These are phyloP conservation scores for Epichloe festucae DNA, from an alignment of 2,329 filamentous ascomycete genomes.

Conservation along the genomic window DNA sequence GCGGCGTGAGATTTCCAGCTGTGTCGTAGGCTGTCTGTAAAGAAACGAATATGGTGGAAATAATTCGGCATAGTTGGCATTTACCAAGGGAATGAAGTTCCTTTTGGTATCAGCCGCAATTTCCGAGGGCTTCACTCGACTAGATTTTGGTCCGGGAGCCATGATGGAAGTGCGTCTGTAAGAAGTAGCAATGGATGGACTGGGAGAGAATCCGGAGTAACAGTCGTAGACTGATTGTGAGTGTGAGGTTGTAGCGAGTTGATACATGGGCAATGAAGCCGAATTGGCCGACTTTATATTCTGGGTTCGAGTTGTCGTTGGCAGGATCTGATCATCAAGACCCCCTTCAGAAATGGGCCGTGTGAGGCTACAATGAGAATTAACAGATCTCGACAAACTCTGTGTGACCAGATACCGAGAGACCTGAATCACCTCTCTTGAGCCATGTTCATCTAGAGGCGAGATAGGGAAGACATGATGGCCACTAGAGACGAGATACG, in stretches of 20 bases:
- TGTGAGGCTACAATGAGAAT: not conserved
- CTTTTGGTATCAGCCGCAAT: slow-evolving; percentile 63
- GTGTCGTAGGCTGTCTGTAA: slow-evolving; percentile 35
- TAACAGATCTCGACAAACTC: slow-evolving; percentile 15
- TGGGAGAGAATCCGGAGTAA: not conserved
- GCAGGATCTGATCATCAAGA: not conserved
- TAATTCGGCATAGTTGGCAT: slow-evolving; percentile 37
- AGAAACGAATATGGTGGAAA: slow-evolving; percentile 49
- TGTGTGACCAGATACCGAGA: slow-evolving; percentile 24
- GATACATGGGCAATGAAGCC: slow-evolving; percentile 8
- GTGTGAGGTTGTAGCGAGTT: slow-evolving; percentile 1
- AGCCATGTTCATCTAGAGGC: slow-evolving; percentile 21
- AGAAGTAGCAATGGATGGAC: not conserved
- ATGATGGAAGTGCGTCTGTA: slow-evolving; percentile 11
- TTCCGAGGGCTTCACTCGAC: slow-evolving; percentile 35
- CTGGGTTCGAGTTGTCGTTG: not conserved
- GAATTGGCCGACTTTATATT: slow-evolving; percentile 5
- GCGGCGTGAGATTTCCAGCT: slow-evolving; percentile 28
- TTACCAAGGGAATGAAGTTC: slow-evolving; percentile 53
- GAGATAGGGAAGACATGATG: slow-evolving; percentile 16
- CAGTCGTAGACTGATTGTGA: not conserved
- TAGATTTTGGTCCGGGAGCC: slow-evolving; percentile 19
- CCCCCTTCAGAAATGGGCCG: slow-evolving; percentile 6
- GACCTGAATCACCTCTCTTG: slow-evolving; percentile 23
- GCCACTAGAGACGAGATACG: slow-evolving; percentile 1